Conservation (phyloP, 2,329 filamentous ascomycete species). For the Simplicillium sp. region DNA sequence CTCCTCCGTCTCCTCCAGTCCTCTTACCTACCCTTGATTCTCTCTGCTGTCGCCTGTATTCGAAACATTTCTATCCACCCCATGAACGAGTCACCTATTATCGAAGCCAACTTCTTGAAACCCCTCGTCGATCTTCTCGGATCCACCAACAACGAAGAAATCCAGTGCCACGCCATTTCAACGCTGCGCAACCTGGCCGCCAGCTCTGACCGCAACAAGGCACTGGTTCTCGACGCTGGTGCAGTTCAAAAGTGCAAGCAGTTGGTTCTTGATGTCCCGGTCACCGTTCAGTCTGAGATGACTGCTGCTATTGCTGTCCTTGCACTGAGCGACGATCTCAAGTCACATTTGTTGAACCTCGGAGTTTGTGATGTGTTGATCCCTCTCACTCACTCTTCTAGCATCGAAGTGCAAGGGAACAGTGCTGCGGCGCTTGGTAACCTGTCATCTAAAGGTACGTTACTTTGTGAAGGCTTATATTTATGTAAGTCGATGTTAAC, state of each 20-base stretch:
- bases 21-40: slow-evolving; percentile 88
- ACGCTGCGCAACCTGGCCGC: slow-evolving; percentile 91
- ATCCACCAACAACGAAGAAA: slow-evolving; percentile 95
- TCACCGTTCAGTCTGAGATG: slow-evolving; percentile 98
- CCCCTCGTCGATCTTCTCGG: slow-evolving; percentile 89
- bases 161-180: slow-evolving; percentile 97
- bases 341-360: slow-evolving; percentile 79
- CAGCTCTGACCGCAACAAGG: slow-evolving; percentile 95
- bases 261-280: slow-evolving; percentile 81
- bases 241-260: slow-evolving; percentile 99
- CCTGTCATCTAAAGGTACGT: slow-evolving; percentile 85
- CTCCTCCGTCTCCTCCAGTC: slow-evolving; percentile 87
- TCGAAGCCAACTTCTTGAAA: slow-evolving; percentile 91
- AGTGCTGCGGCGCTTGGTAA: slow-evolving; percentile 94
- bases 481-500: neutral
- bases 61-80: slow-evolving; percentile 98
- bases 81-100: slow-evolving; percentile 95
- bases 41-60: slow-evolving; percentile 95
- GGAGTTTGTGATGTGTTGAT: slow-evolving; percentile 96
- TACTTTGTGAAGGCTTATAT: neutral
- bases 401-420: slow-evolving; percentile 97
- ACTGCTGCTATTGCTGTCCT: slow-evolving; percentile 97
- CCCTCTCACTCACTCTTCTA: slow-evolving; percentile 86
- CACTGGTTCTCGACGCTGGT: slow-evolving; percentile 90
- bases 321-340: slow-evolving; percentile 90